A percentile compares a stretch with the other conserved stretches of the same genome.
phyloP scores from a whole-genome alignment of 306 rosid species.

The Casuarina equisetifolia region DNA sequence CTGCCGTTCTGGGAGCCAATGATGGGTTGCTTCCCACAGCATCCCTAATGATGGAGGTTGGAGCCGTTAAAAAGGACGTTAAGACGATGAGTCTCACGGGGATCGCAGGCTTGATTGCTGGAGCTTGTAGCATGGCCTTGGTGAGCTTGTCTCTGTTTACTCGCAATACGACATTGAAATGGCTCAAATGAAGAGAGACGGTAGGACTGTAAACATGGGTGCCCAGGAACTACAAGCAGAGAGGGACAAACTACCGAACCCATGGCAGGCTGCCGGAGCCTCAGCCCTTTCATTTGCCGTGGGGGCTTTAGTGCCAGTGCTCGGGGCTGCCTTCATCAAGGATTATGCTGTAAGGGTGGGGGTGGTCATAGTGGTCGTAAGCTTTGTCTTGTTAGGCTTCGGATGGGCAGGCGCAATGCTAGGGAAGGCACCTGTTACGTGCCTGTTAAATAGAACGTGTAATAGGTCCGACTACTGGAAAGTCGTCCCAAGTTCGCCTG shows the following conservation, averaged over 20 bases:
- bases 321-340: too few relatives aligned
- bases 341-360: too few relatives aligned
- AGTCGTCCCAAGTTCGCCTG: too few relatives aligned
- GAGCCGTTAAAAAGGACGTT: constrained; percentile 17
- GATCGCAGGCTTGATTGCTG: constrained; percentile 33
- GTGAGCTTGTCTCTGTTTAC: constrained; percentile 48
- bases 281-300: constrained; percentile 30
- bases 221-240: not conserved
- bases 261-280: constrained; percentile 25
- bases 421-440: constrained; percentile 50
- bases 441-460: too few relatives aligned
- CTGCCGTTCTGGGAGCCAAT: too few relatives aligned
- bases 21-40: too few relatives aligned
- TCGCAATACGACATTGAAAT: constrained; percentile 42
- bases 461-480: too few relatives aligned
- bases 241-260: constrained; percentile 34
- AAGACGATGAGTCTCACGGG: constrained; percentile 43
- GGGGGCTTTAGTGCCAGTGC: constrained; percentile 4
- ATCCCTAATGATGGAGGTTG: too few relatives aligned
- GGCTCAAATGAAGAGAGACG: constrained; percentile 33
- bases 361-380: constrained; percentile 16
- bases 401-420: constrained; percentile 31
- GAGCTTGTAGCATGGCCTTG: constrained; percentile 52
- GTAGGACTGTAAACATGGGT: not conserved
- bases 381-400: constrained; percentile 38